Evolutionary conservation across 2,329 filamentous ascomycete species (phyloP).

Genomic region (Dactylellina parvicollis): DNA sequence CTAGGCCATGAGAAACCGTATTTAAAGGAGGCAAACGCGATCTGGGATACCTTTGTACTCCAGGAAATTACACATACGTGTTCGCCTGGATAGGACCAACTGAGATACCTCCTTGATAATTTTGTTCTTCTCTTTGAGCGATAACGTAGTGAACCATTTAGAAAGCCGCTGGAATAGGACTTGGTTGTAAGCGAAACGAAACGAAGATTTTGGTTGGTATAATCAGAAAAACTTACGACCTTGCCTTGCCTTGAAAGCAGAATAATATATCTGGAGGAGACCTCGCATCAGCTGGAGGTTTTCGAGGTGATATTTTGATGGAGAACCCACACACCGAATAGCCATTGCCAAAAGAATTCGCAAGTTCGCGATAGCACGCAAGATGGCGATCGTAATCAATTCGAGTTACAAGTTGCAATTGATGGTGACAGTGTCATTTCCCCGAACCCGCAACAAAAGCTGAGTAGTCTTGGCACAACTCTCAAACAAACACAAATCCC

Average conservation of each 20-base stretch:
- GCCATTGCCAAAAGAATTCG: constrained; percentile 15
- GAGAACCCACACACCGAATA: constrained; percentile 14
- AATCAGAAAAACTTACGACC: constrained; percentile 81
- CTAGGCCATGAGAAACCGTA: neutral
- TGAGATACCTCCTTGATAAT: constrained; percentile 99
- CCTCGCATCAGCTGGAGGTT: neutral
- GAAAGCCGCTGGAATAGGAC: constrained; percentile 74
- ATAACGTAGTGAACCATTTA: constrained; percentile 99
- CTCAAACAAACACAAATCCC: neutral
- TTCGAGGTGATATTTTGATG: neutral
- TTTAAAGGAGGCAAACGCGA: constrained; percentile 36
- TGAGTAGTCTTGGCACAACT: neutral
- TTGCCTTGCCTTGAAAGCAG: constrained; percentile 98
- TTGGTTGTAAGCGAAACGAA: neutral
- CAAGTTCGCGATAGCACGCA: too few species aligned
- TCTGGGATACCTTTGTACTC: constrained; percentile 87
- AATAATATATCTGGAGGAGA: constrained; percentile 81
- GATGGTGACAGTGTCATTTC: too few species aligned
- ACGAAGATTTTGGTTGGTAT: neutral
- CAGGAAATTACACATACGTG: constrained; percentile 99
- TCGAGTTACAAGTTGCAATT: too few species aligned
- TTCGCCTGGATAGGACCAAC: constrained; percentile 91
- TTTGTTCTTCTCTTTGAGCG: constrained; percentile 98
- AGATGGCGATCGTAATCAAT: too few species aligned
- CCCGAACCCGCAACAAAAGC: too few species aligned